Conservation (phyloP, 257 asterid genomes). For the Pogostemon cablin region DNA sequence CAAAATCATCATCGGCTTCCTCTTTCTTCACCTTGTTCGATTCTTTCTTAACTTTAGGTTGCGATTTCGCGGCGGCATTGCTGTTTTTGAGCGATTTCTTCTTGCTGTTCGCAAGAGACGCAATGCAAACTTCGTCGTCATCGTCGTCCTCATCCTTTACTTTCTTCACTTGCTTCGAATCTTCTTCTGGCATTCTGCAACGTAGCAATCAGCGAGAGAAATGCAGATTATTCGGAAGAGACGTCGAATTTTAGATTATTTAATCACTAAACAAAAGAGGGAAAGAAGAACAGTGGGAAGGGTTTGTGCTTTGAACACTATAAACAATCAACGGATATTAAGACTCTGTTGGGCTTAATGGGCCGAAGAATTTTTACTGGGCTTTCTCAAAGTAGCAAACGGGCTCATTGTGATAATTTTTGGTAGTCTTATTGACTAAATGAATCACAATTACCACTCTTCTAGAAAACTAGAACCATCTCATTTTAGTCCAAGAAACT, state of each 20-base stretch:
- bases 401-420: no score
- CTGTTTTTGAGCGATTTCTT: conserved; percentile 39
- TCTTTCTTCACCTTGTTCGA: conserved; percentile 45
- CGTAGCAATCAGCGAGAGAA: neutral
- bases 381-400: neutral
- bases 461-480: no score
- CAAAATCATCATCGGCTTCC: conserved; percentile 53
- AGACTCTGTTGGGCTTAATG: neutral
- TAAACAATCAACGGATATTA: neutral
- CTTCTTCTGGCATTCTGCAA: conserved; percentile 41
- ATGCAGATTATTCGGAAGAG: neutral
- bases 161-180: conserved; percentile 41
- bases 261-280: neutral
- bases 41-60: conserved; percentile 40
- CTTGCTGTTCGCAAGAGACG: conserved; percentile 34
- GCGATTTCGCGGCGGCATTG: conserved; percentile 42
- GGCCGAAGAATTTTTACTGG: neutral
- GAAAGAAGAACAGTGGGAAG: neutral
- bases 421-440: no score
- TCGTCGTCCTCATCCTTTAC: conserved; percentile 40
- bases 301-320: neutral
- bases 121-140: conserved; percentile 43
- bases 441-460: no score
- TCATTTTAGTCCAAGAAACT: no score
- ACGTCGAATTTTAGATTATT: neutral